Evolutionary conservation across 305 asterid genomes (phyloP).

Genomic region (Fraxinus paxiana): DNA sequence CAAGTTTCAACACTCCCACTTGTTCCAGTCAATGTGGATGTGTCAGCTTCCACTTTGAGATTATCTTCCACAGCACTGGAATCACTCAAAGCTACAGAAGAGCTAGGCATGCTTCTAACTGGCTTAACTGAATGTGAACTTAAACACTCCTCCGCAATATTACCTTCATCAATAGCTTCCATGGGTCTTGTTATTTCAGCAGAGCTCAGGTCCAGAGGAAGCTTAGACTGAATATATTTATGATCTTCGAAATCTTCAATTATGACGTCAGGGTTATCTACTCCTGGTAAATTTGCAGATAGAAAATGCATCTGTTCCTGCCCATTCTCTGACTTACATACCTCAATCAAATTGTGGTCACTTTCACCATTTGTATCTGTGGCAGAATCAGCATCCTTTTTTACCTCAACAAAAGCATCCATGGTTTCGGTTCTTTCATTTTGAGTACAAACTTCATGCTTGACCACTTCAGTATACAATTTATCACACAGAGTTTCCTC

Average conservation of each 20-base stretch:
- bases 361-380: background rate
- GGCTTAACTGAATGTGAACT: conserved; percentile 19
- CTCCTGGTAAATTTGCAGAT: conserved; percentile 16
- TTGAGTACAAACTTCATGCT: conserved; percentile 27
- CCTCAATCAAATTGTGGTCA: conserved; percentile 15
- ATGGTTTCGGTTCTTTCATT: conserved; percentile 22
- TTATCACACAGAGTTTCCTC: conserved; percentile 26
- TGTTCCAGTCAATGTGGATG: background rate
- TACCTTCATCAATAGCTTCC: conserved; percentile 22
- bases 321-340: background rate
- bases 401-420: conserved; percentile 23
- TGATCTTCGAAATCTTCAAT: conserved; percentile 30
- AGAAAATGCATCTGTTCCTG: conserved; percentile 20
- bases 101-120: conserved; percentile 22
- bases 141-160: conserved; percentile 22
- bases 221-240: conserved; percentile 20
- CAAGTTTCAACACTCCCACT: background rate
- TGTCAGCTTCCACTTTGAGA: conserved; percentile 23
- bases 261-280: conserved; percentile 18
- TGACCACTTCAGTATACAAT: conserved; percentile 23
- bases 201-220: conserved; percentile 28
- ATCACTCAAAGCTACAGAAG: conserved; percentile 25
- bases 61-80: conserved; percentile 26
- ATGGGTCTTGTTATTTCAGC: conserved; percentile 25
- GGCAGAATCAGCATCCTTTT: conserved; percentile 26